Conservation (phyloP, 768 basidiomycete genomes). For the Kwoniella heveanensis region DNA sequence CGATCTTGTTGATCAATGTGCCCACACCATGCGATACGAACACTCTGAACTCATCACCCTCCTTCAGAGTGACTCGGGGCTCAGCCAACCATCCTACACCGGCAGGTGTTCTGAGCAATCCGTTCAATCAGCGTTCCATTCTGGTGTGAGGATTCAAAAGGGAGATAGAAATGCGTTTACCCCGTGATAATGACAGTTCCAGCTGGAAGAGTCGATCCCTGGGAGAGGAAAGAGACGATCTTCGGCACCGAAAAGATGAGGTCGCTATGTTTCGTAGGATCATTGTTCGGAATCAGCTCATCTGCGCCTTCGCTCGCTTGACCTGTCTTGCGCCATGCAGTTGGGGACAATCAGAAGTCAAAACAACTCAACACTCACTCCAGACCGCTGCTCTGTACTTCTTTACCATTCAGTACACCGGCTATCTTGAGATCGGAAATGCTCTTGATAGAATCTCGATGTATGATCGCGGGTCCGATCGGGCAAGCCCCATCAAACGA, state of each 20-base stretch:
- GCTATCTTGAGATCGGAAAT: slow-evolving; percentile 69
- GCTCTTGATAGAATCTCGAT: slow-evolving; percentile 66
- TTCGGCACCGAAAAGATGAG: slow-evolving; percentile 79
- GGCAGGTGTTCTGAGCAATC: slow-evolving; percentile 63
- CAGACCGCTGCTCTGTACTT: slow-evolving; percentile 76
- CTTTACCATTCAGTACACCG: slow-evolving; percentile 67
- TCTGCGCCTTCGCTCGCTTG: not conserved
- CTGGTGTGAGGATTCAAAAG: not conserved
- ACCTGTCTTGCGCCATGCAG: too few species aligned
- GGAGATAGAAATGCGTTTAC: slow-evolving; percentile 11
- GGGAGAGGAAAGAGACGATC: slow-evolving; percentile 60
- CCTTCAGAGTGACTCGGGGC: slow-evolving; percentile 68
- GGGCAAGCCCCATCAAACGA: slow-evolving; percentile 74
- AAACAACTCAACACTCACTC: too few species aligned
- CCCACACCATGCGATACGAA: slow-evolving; percentile 46
- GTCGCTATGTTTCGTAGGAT: slow-evolving; percentile 59
- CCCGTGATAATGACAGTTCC: slow-evolving; percentile 58
- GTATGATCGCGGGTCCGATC: slow-evolving; percentile 78
- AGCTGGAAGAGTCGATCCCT: slow-evolving; percentile 55
- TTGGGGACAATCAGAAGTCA: too few species aligned
- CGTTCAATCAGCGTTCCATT: not conserved
- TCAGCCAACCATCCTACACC: slow-evolving; percentile 74
- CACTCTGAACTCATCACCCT: slow-evolving; percentile 69
- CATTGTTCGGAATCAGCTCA: too few species aligned
- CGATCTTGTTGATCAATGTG: slow-evolving; percentile 74